Evolutionary conservation across 108 stramenopile genomes (phyloP), one percentile per base, ranked within the genome.

Genomic region (Skeletonema menzelii): DNA sequence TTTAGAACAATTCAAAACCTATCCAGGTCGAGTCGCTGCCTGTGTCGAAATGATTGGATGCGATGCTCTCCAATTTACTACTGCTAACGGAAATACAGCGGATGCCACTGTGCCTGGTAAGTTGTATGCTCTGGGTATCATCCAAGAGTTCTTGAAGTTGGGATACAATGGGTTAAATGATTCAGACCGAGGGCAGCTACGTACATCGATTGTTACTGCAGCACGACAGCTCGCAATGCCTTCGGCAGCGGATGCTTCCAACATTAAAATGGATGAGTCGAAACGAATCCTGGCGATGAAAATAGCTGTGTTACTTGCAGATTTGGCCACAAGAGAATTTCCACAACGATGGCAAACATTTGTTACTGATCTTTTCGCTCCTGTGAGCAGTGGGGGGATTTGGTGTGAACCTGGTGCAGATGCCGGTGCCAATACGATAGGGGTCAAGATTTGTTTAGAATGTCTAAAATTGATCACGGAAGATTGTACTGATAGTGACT

Each of bases 401-500:
- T 89, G 85, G 91, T 82, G 67, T 62, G 63, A 76, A 58, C 65
- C 75, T 38, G 72, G 28, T 67, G 44, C 75, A 24, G 69, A 60
- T 56, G 75, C 47, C 15, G 72, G 69, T 61, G 34, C 34, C 8
- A 55, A 72, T 59, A 62, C 49, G 14, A 74, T 86, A 44, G 94
- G 91, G 13, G 86, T 88, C 31, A 86, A 84, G 60, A 88, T 92
- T 67, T 88, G 89, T 67, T 71, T 95, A 49, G 88, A 95, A 72
- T 83, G 89, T 53, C 66, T 93, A 20, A 78, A 83, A 69, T 72
- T 92, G 56, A 83, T 94, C 37, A 91, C 89, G 0, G 95, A 96
- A 70, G 92, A 96, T 86, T 94, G 92, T 70, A 94, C 92, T n/a
- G 95, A 96, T 75, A 84, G 86, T 59, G 95, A 96, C 73, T 96